Evolutionary conservation across 129 eudicot genomes (phyloP).

Genomic region (Artemisia argyi): DNA sequence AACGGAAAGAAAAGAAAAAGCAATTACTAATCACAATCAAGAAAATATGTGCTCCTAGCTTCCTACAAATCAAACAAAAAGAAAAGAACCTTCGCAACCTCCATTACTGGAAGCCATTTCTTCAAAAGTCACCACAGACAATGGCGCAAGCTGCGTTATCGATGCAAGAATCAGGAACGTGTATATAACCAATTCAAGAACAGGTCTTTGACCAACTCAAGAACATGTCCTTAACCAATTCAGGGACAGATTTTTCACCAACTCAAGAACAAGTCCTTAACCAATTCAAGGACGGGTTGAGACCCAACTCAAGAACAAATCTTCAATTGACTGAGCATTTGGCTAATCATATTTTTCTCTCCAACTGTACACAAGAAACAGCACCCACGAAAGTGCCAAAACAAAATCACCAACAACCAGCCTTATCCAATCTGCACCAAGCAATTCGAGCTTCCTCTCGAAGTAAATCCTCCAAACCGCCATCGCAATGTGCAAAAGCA

Average conservation of each 20-base stretch:
- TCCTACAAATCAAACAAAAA: conserved; percentile 25
- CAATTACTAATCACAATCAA: conserved; percentile 30
- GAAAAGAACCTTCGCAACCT: conserved; percentile 28
- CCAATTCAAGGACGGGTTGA: conserved; percentile 9
- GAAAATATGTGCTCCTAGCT: conserved; percentile 23
- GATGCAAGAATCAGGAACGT: conserved; percentile 2
- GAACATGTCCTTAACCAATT: too few species aligned
- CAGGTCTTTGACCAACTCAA: not conserved
- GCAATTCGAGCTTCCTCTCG: conserved; percentile 64
- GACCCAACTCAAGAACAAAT: conserved; percentile 1
- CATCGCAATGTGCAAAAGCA: conserved; percentile 75
- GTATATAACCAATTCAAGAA: conserved; percentile 3
- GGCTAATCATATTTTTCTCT: conserved; percentile 88
- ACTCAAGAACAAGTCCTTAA: conserved; percentile 2
- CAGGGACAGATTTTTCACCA: not conserved
- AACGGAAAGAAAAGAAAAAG: conserved; percentile 9
- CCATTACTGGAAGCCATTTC: conserved; percentile 31
- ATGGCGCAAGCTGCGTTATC: conserved; percentile 2
- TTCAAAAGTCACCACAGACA: conserved; percentile 19
- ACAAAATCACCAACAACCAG: conserved; percentile 65
- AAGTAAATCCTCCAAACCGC: conserved; percentile 80
- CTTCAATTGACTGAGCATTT: not conserved
- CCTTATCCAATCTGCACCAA: conserved; percentile 69
- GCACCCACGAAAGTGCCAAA: conserved; percentile 75
- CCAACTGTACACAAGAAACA: conserved; percentile 82